Evolutionary conservation across 768 basidiomycete species (phyloP), one percentile per base, ranked within the genome.

Genomic region (Gloeopeniophorella convolvens): DNA sequence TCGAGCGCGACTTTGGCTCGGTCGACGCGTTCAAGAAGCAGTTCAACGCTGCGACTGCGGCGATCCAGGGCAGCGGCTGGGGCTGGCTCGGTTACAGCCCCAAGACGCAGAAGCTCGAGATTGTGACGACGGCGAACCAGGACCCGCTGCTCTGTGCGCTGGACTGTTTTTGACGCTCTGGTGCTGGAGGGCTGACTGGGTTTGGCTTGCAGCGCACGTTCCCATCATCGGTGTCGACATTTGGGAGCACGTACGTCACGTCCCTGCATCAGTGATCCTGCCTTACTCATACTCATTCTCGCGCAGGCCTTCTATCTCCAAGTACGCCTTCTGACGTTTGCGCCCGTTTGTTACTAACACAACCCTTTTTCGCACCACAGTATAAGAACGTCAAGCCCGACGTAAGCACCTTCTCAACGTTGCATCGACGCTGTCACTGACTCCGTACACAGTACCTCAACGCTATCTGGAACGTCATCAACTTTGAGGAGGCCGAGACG

Each of bases 21-120:
- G 70, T 97, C 45, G 92, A 93, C 12, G 79, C 43, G 20, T 82
- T 98, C 66, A 93, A 95, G 75, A 84, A 82, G 60, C 74, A 77
- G 55, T 79, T 97, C 67, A 97, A 95, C 68, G 70, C 92, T 21
- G 77, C 77, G 55, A 95, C 95, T 20, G 91, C 86, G 27, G 92
- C 77, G 45, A 86, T 99, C 47, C 96, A 99, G 69, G 96, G 96
- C 23, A 91, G 88, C 59, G 96, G 96, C 2, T 99, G 96, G 96
- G 95, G 94, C 37, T 99, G 96, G 96, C 77, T 99, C 51, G 91
- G 88, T 26, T 88, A 79, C 64, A 85, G 85, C 65, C 50, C 76
- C 12, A 57, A 63, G 21, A 78, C 73, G 32, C 79, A 83, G 67
- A 85, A 78, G 68, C 80, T 99, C 42, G 93, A 95, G 67, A 79